Percentiles rank a stretch among this genome's conserved stretches.
Evolutionary conservation across 2,329 filamentous ascomycete genomes (phyloP).

Genomic region (Fusarium napiforme): DNA sequence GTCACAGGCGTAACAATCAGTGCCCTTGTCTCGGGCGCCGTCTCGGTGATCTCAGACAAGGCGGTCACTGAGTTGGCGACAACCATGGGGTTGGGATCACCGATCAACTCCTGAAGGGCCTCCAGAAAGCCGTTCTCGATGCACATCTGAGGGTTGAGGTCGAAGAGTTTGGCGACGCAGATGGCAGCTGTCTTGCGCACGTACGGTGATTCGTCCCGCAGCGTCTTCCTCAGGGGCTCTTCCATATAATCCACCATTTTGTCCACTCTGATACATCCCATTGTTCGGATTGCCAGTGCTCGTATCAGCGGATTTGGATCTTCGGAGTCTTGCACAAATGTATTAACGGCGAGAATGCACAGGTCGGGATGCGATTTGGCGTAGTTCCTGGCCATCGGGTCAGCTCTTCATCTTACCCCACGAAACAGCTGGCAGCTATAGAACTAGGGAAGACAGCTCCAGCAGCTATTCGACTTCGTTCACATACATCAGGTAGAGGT

Average conservation of each 20-base stretch:
- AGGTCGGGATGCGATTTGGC: slow-evolving; percentile 98
- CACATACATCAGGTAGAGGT: slow-evolving; percentile 92
- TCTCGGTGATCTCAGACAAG: slow-evolving; percentile 88
- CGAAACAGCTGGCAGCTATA: slow-evolving; percentile 7
- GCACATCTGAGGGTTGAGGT: slow-evolving; percentile 91
- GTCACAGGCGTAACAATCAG: slow-evolving; percentile 83
- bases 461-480: background rate
- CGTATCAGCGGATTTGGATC: slow-evolving; percentile 96
- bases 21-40: slow-evolving; percentile 89
- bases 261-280: slow-evolving; percentile 98
- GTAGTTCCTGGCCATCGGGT: slow-evolving; percentile 79
- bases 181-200: slow-evolving; percentile 98
- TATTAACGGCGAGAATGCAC: slow-evolving; percentile 98
- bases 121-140: slow-evolving; percentile 97
- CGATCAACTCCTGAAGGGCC: slow-evolving; percentile 92
- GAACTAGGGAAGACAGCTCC: background rate
- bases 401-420: slow-evolving; percentile 13
- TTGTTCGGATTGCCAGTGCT: slow-evolving; percentile 94
- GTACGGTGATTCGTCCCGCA: slow-evolving; percentile 97
- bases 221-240: slow-evolving; percentile 92
- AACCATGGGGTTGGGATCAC: slow-evolving; percentile 98
- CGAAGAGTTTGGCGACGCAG: slow-evolving; percentile 97
- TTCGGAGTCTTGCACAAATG: slow-evolving; percentile 98
- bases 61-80: slow-evolving; percentile 97
- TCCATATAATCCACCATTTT: slow-evolving; percentile 99